Percentiles rank a stretch among this genome's conserved stretches.
Conservation (phyloP, 2,329 filamentous ascomycete genomes). For the Dothistroma pini region DNA sequence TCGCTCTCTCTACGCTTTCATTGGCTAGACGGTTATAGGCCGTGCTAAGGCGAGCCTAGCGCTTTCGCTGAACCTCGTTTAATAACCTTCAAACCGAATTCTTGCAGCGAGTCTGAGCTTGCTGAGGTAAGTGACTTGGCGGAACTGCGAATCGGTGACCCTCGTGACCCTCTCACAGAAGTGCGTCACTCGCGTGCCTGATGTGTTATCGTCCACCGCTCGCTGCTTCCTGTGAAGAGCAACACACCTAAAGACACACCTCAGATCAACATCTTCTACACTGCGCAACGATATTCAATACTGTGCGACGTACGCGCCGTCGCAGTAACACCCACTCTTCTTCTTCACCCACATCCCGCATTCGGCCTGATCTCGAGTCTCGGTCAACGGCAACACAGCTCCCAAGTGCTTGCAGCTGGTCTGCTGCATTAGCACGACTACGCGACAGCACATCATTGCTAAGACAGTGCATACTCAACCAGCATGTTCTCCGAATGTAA, state of each 20-base stretch:
- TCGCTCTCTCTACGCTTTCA: too few relatives aligned
- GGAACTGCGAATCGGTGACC: background rate
- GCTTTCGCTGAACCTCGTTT: too few relatives aligned
- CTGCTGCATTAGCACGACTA: background rate
- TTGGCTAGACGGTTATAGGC: too few relatives aligned
- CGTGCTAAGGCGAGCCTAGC: too few relatives aligned
- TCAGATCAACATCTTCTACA: background rate
- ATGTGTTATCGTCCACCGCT: background rate
- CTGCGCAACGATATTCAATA: background rate
- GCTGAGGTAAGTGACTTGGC: background rate
- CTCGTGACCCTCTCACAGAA: background rate
- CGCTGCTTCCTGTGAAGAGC: background rate
- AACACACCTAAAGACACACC: background rate
- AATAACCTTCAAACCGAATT: too few relatives aligned
- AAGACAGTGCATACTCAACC: background rate
- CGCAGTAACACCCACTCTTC: background rate
- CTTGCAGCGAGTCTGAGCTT: too few relatives aligned
- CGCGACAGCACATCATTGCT: background rate
- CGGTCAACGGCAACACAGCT: background rate
- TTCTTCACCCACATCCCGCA: background rate
- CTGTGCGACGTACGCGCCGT: background rate
- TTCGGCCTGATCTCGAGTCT: background rate
- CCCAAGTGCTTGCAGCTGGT: background rate
- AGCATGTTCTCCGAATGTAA: constrained; percentile 68
- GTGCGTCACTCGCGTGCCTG: background rate